Base-by-base conservation (phyloP, 768 basidiomycete genomes). In the Mycena pura region DNA sequence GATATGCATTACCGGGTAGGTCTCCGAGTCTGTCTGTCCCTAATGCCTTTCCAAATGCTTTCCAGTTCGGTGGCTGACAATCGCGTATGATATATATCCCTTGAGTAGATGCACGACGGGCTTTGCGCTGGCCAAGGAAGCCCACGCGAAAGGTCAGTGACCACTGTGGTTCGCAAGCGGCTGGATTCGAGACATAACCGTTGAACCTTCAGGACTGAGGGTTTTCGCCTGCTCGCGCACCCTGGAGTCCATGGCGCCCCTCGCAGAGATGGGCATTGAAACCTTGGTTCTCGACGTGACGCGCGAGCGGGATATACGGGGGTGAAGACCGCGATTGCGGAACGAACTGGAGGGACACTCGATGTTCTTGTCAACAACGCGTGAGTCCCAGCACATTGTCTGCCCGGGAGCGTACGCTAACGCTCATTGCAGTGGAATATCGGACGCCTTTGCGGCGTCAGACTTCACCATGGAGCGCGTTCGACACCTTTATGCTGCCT, bases 281-380 rank as follows among this genome's bases (percentile, higher is more conserved):
- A 69, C 64, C 21, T 36, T 75, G 7, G 45, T 19, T 13, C 63
- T 76, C 11, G 74, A 76, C 52, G 74, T 75, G 3, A 72, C 69
- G 14, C 40, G 52, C 39, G 46, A 38, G 5, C 60, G 63, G 10
- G 34, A 32, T 22, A 62, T 74, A 24, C 19, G 34, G 9, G 53
- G 2, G 63, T 62, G 15, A 24, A 51, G 9, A 52, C 60, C 19
- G 27, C 55, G 9, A 56, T 74, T n/a, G 48, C 57, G 13, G 61
- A 51, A 72, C 70, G 14, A 66, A 65, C 3, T 74, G 74, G 17
- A n/a, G n/a, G n/a, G n/a, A 63, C 43, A 40, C 69, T 76, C 7
- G 72, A 76, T 44, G 67, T 76, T n/a, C 62, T 74, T 10, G 70
- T 75, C 9, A 76, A 69, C 46, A 72, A 72, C 51, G 70, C 71